Evolutionary conservation across 257 asterid species (phyloP).

Genomic region (Solanum pimpinellifolium): DNA sequence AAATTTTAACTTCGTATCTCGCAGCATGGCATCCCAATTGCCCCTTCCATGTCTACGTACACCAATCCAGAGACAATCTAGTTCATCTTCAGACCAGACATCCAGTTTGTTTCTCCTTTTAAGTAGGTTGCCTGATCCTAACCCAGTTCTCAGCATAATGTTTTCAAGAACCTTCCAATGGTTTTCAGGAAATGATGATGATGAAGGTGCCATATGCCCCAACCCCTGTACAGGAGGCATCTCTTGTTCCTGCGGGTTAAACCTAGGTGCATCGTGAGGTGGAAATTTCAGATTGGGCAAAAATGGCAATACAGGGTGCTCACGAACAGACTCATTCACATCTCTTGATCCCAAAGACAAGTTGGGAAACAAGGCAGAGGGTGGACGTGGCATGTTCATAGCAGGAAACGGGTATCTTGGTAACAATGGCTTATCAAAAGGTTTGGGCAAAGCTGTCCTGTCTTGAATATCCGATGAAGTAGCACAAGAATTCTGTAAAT

Average conservation of each 20-base stretch:
- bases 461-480: constrained; percentile 59
- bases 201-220: constrained; percentile 42
- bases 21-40: constrained; percentile 81
- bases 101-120: constrained; percentile 45
- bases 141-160: constrained; percentile 63
- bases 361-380: constrained; percentile 54
- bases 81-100: constrained; percentile 94
- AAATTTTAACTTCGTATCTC: constrained; percentile 71
- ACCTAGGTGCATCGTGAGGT: constrained; percentile 34
- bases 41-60: constrained; percentile 92
- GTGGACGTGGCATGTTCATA: constrained; percentile 28
- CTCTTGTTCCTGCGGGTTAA: constrained; percentile 49
- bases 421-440: constrained; percentile 58
- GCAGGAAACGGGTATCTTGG: constrained; percentile 53
- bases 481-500: constrained; percentile 25
- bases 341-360: constrained; percentile 79
- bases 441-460: constrained; percentile 57
- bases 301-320: constrained; percentile 47
- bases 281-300: constrained; percentile 64
- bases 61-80: constrained; percentile 93
- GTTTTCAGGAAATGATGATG: constrained; percentile 70
- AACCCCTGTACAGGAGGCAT: constrained; percentile 41
- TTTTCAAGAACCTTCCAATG: constrained; percentile 77
- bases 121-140: constrained; percentile 42
- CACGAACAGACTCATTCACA: constrained; percentile 22